Base-by-base conservation (phyloP, 129 eudicot species). In the Logfia minima region DNA sequence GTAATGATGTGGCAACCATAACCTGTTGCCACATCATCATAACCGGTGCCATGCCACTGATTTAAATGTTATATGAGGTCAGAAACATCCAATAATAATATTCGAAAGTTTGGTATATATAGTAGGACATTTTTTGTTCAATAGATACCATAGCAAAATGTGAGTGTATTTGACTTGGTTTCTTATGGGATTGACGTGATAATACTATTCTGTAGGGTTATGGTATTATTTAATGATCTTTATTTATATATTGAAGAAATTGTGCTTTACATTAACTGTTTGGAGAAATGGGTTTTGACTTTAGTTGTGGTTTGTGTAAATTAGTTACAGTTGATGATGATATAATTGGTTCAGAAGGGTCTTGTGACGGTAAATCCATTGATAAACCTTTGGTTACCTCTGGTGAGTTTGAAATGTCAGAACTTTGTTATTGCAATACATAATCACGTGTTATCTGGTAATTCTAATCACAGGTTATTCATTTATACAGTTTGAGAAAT, bases 381-480 rank as follows among this genome's bases (percentile, higher is more conserved):
- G n/a, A 62, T 62, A 62, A 62, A 65, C 19, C 45, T 18, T 31
- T 8, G 23, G 45, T 31, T 31, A 31, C 45, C 18, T 65, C 45
- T 75, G 71, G 71, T 45, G 22, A 24, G 52, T 26, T 63, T 48
- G 52, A 41, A 22, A 71, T 63, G 35, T 62, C 71, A 9, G 16
- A 24, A 69, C 77, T 55, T 45, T 64, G 32, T 26, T 72, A 17
- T 71, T 51, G 17, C 26, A 1, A 10, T 26, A 17, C 23, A 11
- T 39, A n/a, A 10, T 51, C 18, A 17, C 53, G 1, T 78, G 18
- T 17, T 9, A 29, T 23, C 16, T 66, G 62, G 28, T 55, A 63
- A 31, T 28, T 48, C 6, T 14, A 48, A 48, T 14, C 55, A 45
- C n/a, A 11, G 5, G 55, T 48, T 48, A 18, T 48, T 48, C n/a